Evolutionary conservation across 2,329 filamentous ascomycete species (phyloP).

Genomic region (Aspergillus pseudoterreus): DNA sequence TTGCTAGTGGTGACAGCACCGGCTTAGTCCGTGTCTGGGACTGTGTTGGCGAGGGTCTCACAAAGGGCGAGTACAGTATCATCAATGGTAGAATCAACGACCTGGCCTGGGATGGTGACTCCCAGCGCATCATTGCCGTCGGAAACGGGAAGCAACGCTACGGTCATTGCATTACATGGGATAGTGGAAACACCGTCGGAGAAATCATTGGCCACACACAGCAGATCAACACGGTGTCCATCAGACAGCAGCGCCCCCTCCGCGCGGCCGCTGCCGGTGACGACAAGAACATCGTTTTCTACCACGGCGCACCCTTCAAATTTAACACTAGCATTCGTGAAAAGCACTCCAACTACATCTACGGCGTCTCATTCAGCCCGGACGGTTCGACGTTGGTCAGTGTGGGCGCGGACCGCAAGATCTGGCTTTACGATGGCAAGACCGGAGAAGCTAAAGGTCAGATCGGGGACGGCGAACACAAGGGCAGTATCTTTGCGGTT

Average conservation of each 20-base stretch:
- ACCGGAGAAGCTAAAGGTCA: constrained; percentile 77
- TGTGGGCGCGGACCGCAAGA: constrained; percentile 86
- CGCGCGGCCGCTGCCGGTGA: constrained; percentile 88
- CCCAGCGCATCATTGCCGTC: constrained; percentile 91
- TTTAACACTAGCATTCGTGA: constrained; percentile 79
- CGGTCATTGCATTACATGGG: constrained; percentile 89
- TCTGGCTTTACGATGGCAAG: constrained; percentile 95
- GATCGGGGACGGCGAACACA: constrained; percentile 72
- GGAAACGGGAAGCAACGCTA: constrained; percentile 92
- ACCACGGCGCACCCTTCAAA: constrained; percentile 92
- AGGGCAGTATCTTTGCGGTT: constrained; percentile 86
- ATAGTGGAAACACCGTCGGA: constrained; percentile 93
- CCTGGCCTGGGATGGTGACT: constrained; percentile 95
- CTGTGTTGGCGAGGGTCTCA: constrained; percentile 75
- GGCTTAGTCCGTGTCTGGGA: constrained; percentile 92
- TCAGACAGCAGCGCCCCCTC: constrained; percentile 85
- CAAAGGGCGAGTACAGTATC: constrained; percentile 91
- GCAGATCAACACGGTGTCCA: constrained; percentile 83
- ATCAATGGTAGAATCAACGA: constrained; percentile 94
- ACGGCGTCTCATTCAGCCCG: constrained; percentile 83
- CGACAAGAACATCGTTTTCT: constrained; percentile 84
- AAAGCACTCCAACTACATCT: constrained; percentile 83
- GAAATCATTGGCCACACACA: constrained; percentile 91
- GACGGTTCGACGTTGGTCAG: constrained; percentile 79
- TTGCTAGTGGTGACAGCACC: constrained; percentile 84